phyloP scores from a whole-genome alignment of 805 yeast genomes.

The Candida silvatica region DNA sequence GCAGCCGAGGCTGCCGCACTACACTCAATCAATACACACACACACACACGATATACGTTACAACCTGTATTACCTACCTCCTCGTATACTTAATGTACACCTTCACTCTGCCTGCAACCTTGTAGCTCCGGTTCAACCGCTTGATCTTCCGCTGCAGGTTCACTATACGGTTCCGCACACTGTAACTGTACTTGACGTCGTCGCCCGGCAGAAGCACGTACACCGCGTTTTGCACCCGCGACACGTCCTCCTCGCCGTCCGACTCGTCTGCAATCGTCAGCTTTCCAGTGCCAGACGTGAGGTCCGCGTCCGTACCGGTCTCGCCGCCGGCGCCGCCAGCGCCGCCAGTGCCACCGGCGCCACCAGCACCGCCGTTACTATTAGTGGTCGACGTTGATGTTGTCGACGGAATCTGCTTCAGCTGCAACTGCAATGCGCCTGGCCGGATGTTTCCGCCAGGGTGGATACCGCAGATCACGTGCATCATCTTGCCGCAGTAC shows the following conservation, averaged over 20 bases:
- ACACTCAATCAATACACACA: too few species aligned
- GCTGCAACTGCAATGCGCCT: constrained; percentile 41
- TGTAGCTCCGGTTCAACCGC: constrained; percentile 38
- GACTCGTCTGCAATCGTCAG: background rate
- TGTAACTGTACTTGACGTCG: constrained; percentile 50
- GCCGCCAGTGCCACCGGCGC: constrained; percentile 6
- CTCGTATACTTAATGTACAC: constrained; percentile 42
- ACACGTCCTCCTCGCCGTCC: background rate
- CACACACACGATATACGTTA: too few species aligned
- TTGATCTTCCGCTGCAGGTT: constrained; percentile 53
- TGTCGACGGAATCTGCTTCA: constrained; percentile 12
- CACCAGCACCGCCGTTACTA: constrained; percentile 6
- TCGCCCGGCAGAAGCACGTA: constrained; percentile 33
- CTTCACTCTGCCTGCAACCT: constrained; percentile 39
- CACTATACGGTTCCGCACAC: constrained; percentile 49
- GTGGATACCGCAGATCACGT: constrained; percentile 70
- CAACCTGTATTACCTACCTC: background rate
- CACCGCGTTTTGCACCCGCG: constrained; percentile 18
- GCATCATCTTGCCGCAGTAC: constrained; percentile 66
- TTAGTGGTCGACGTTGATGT: constrained; percentile 8
- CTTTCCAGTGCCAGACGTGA: too few species aligned
- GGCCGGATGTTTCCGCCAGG: constrained; percentile 75
- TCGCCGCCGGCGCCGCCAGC: constrained; percentile 14
- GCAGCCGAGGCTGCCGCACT: background rate
- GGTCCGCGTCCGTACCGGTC: constrained; percentile 1